Evolutionary conservation across 192 early-diverging fungal species (phyloP).

Genomic region (Gigaspora rosea): DNA sequence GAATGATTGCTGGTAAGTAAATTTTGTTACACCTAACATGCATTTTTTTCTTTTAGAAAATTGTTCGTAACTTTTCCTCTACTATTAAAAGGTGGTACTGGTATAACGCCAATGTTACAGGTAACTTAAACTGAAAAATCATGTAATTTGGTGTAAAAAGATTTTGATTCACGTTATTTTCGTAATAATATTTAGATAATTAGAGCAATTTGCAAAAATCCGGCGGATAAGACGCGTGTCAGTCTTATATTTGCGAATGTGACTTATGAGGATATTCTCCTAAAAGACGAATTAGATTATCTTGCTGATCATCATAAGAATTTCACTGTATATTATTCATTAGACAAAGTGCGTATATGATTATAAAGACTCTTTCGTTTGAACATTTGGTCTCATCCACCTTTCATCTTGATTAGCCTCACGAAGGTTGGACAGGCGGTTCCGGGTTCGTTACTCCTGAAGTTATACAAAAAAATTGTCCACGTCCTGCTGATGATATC

Average conservation of each 20-base stretch:
- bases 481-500: constrained; percentile 72
- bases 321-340: constrained; percentile 79
- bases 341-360: constrained; percentile 59
- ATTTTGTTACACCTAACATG: background rate
- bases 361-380: background rate
- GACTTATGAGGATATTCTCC: constrained; percentile 83
- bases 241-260: constrained; percentile 94
- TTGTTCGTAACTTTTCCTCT: background rate
- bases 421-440: constrained; percentile 78
- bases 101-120: constrained; percentile 96
- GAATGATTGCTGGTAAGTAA: constrained; percentile 86
- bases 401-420: constrained; percentile 42
- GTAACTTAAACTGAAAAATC: constrained; percentile 12
- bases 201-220: constrained; percentile 81
- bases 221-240: constrained; percentile 83
- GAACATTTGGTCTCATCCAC: background rate
- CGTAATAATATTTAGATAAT: constrained; percentile 61
- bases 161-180: too few species aligned
- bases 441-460: constrained; percentile 86
- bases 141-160: background rate
- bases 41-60: background rate
- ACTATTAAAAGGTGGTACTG: constrained; percentile 63
- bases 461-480: constrained; percentile 73
- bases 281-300: constrained; percentile 79
- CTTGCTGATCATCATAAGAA: constrained; percentile 72